phyloP scores from a whole-genome alignment of 495 filamentous ascomycete genomes.

The Astrocystis sublimbata region DNA sequence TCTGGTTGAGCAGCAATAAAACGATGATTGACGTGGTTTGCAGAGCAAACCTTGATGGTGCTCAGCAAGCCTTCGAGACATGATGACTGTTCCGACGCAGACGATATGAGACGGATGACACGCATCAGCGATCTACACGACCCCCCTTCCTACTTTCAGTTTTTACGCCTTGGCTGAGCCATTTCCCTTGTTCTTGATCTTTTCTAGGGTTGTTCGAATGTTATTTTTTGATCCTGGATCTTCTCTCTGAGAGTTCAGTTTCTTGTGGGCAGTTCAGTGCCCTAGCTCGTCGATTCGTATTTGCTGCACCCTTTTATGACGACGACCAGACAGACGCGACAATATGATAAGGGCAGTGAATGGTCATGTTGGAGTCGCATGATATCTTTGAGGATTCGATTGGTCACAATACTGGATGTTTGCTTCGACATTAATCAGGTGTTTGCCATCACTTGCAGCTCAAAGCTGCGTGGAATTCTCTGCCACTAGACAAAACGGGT shows the following conservation, averaged over 20 bases:
- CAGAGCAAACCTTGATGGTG: slow-evolving; percentile 2
- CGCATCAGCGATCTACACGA: background rate
- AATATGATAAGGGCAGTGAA: slow-evolving; percentile 13
- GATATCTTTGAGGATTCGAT: slow-evolving; percentile 10
- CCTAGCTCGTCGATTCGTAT: slow-evolving; percentile 7
- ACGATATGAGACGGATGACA: slow-evolving; percentile 11
- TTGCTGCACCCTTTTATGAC: slow-evolving; percentile 1
- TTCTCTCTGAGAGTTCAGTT: slow-evolving; percentile 1
- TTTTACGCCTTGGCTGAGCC: background rate
- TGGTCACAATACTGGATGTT: slow-evolving; percentile 17
- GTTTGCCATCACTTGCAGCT: slow-evolving; percentile 3
- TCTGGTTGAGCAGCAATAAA: background rate
- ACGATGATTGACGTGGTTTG: background rate
- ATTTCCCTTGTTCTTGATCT: slow-evolving; percentile 3
- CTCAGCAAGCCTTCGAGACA: background rate
- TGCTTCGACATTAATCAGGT: slow-evolving; percentile 7
- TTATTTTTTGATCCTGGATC: background rate
- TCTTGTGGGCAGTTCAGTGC: background rate
- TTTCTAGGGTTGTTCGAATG: slow-evolving; percentile 9
- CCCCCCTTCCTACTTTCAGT: background rate
- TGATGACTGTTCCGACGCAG: background rate
- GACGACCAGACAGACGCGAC: background rate
- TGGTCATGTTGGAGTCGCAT: slow-evolving; percentile 12
- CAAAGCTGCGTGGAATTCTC: slow-evolving; percentile 9
- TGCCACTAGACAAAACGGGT: slow-evolving; percentile 31